Base-by-base conservation (phyloP, 805 yeast species). In the Cyberlindnera sargentensis region DNA sequence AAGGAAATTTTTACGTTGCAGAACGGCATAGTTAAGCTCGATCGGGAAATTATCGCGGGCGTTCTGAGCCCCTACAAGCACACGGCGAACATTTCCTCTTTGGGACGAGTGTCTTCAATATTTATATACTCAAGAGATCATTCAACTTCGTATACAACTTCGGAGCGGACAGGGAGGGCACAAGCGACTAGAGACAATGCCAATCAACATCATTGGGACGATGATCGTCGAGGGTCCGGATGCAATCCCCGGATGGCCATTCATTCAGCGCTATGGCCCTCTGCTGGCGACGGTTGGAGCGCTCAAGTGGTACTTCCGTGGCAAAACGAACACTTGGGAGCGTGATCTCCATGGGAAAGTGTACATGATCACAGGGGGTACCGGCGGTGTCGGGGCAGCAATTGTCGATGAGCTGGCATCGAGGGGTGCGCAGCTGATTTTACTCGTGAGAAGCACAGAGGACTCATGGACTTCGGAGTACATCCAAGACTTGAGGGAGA, bases 291-390 rank as follows among this genome's bases (percentile, higher is more conserved):
- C 63, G 0, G 56, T 74, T 0, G 73, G 67, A 0, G 72, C 73
- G 1, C 41, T 79, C 36, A 91, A 91, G 60, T 77, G 76, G 60
- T 87, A 84, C 66, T 80, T 84, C 55, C 76, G 82, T 31, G 99
- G 99, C 8, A 63, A 85, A 2, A 52, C 75, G 23, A 93, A 91
- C 64, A 84, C 89, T 0, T 91, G 96, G 96, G 95, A 87, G 48
- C 72, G 97, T 47, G 90, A 89, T 50, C 64, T 91, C 60, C 96
- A 93, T 58, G 97, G 98, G 2, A 80, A 81, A 56, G 98, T 90
- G 4, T 84, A 72, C 54, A 68, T 85, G 23, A 71, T 86, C 6
- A 84, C 93, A 0, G 99, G 99, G n/a, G 99, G 95, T 2, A 91
- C 98, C 0, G 75, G 95, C 1, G 97, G 98, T 0, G 61, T 88